A percentile compares a stretch with the other conserved stretches of the same genome.
phyloP scores from a whole-genome alignment of 208 protist genomes.

The Crithidia bombi region DNA sequence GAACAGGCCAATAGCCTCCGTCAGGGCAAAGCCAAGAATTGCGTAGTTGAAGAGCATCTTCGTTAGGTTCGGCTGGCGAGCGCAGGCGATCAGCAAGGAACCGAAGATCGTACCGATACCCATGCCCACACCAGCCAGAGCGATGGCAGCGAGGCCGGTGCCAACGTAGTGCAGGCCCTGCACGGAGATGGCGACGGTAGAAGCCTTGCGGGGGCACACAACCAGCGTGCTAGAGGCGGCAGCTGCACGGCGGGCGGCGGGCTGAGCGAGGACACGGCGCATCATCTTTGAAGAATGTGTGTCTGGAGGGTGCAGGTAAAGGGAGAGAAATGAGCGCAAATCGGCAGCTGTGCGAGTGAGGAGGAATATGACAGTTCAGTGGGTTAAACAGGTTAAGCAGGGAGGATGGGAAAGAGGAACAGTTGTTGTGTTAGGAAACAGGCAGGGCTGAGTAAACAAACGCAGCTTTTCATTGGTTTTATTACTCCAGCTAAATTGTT shows the following conservation, averaged over 20 bases:
- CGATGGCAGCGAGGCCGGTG: conserved; percentile 90
- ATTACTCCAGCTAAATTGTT: no score
- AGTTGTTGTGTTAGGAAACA: background rate
- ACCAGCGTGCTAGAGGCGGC: conserved; percentile 44
- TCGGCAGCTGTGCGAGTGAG: conserved; percentile 1
- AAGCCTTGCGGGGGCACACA: conserved; percentile 65
- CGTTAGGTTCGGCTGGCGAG: conserved; percentile 91
- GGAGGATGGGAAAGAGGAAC: background rate
- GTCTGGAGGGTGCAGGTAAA: conserved; percentile 1
- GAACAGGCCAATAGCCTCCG: conserved; percentile 93
- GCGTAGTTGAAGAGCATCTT: conserved; percentile 94
- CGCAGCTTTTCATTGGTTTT: no score
- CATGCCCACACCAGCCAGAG: conserved; percentile 90
- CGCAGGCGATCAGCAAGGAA: conserved; percentile 83
- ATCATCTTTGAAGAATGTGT: conserved; percentile 71
- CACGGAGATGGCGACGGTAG: conserved; percentile 89
- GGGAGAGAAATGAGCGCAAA: conserved; percentile 5
- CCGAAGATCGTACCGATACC: conserved; percentile 93
- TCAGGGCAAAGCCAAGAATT: conserved; percentile 93
- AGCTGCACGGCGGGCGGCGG: conserved; percentile 53
- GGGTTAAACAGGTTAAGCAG: background rate
- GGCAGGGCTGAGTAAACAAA: background rate
- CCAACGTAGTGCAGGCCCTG: conserved; percentile 93
- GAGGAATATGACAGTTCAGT: background rate
- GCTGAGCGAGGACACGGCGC: conserved; percentile 79